A percentile compares a stretch with the other conserved stretches of the same genome.
These are phyloP conservation scores for Melastoma malabathricum DNA, from an alignment of 345 rosid genomes.

Conservation along the genomic window DNA sequence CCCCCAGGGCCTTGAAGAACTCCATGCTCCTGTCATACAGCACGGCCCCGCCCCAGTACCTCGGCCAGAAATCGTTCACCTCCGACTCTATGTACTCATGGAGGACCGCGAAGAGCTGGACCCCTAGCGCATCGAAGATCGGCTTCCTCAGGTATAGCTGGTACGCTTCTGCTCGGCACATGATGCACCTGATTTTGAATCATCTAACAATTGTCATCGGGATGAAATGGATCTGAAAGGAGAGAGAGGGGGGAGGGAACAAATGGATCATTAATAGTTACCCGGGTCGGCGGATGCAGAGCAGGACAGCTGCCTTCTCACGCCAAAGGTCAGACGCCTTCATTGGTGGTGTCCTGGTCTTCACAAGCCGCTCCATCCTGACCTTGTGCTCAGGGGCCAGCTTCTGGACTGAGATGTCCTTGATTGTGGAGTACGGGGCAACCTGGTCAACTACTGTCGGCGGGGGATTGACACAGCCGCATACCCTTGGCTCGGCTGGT, in stretches of 20 bases:
- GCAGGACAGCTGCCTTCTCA: conserved; percentile 42
- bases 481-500: conserved; percentile 40
- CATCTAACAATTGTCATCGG: background rate
- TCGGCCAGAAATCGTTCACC: conserved; percentile 64
- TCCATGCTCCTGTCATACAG: conserved; percentile 33
- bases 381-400: conserved; percentile 43
- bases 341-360: conserved; percentile 41
- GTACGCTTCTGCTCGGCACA: conserved; percentile 73
- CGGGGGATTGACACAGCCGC: conserved; percentile 50
- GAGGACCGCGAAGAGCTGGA: conserved; percentile 45
- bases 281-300: conserved; percentile 59
- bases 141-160: conserved; percentile 47
- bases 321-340: conserved; percentile 50
- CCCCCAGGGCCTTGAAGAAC: conserved; percentile 57
- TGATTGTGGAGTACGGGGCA: conserved; percentile 35
- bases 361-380: conserved; percentile 42
- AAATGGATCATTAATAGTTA: conserved; percentile 7
- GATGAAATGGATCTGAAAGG: background rate
- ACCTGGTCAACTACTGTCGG: conserved; percentile 25
- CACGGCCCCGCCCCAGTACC: conserved; percentile 56
- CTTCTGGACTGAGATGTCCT: conserved; percentile 35
- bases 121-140: conserved; percentile 47
- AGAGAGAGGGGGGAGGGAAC: background rate
- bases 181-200: conserved; percentile 34
- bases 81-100: conserved; percentile 55